phyloP scores from a whole-genome alignment of 2,329 filamentous ascomycete genomes.

The Aspergillus ruber region DNA sequence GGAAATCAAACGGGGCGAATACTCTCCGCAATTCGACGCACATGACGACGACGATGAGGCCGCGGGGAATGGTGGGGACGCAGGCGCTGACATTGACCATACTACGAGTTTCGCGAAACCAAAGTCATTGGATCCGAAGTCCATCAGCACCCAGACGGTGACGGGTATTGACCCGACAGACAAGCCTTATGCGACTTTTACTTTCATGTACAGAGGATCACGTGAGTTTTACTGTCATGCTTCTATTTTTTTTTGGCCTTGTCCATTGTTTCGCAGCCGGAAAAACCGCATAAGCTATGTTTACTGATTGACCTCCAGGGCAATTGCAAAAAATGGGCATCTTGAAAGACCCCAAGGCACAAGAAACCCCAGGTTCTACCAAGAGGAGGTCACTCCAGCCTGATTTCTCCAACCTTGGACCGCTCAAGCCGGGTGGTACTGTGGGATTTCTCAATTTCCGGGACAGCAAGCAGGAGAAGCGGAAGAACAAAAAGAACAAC shows the following conservation, averaged over 20 bases:
- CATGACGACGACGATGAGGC: constrained; percentile 85
- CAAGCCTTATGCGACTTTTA: constrained; percentile 93
- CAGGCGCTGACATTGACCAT: constrained; percentile 84
- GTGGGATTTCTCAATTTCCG: constrained; percentile 87
- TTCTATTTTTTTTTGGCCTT: background rate
- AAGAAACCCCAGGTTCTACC: constrained; percentile 51
- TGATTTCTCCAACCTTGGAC: constrained; percentile 78
- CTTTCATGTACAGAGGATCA: constrained; percentile 94
- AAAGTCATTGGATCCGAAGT: constrained; percentile 91
- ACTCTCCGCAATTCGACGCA: constrained; percentile 94
- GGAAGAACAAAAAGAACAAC: constrained; percentile 59
- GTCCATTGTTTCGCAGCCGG: background rate
- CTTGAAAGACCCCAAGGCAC: constrained; percentile 59
- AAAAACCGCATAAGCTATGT: background rate
- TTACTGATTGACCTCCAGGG: constrained; percentile 45
- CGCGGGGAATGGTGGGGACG: constrained; percentile 46
- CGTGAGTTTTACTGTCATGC: constrained; percentile 53
- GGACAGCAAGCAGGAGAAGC: constrained; percentile 51
- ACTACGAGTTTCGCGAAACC: constrained; percentile 97
- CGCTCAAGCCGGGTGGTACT: constrained; percentile 77
- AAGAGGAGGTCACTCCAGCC: constrained; percentile 78
- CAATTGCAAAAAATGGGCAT: constrained; percentile 98
- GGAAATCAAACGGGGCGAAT: constrained; percentile 96
- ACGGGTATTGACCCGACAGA: constrained; percentile 95
- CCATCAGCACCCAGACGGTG: constrained; percentile 98